A percentile compares a stretch with the other conserved stretches of the same genome.
phyloP scores from a whole-genome alignment of 2,329 filamentous ascomycete species.

The Aspergillus vadensis region DNA sequence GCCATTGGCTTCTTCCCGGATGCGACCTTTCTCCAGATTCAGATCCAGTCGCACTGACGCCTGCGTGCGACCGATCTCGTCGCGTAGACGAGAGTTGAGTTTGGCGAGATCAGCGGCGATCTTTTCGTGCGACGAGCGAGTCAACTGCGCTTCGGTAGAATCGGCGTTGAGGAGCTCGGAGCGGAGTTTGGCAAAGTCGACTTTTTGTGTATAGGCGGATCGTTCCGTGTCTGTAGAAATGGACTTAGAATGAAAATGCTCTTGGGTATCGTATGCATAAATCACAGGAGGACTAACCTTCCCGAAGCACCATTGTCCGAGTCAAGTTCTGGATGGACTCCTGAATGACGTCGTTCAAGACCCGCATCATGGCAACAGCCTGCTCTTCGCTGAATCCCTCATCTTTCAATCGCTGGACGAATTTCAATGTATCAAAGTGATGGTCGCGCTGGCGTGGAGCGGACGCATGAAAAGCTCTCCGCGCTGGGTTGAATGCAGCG shows the following conservation, averaged over 20 bases:
- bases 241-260: neutral
- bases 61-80: slow-evolving; percentile 93
- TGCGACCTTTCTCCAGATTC: slow-evolving; percentile 94
- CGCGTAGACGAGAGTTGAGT: slow-evolving; percentile 81
- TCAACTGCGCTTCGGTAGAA: slow-evolving; percentile 85
- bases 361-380: slow-evolving; percentile 97
- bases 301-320: slow-evolving; percentile 94
- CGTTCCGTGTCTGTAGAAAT: slow-evolving; percentile 48
- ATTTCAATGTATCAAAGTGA: slow-evolving; percentile 97
- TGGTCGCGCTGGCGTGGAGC: slow-evolving; percentile 69
- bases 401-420: slow-evolving; percentile 83
- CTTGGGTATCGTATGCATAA: neutral
- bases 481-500: slow-evolving; percentile 45
- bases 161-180: slow-evolving; percentile 91
- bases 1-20: slow-evolving; percentile 91
- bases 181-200: slow-evolving; percentile 95
- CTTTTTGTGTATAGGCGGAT: slow-evolving; percentile 75
- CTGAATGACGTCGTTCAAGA: slow-evolving; percentile 93
- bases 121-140: slow-evolving; percentile 85
- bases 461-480: slow-evolving; percentile 65
- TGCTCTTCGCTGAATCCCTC: slow-evolving; percentile 97
- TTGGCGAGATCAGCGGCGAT: slow-evolving; percentile 94
- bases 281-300: slow-evolving; percentile 62
- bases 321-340: slow-evolving; percentile 98
- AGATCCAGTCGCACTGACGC: slow-evolving; percentile 89